Evolutionary conservation across 2,329 filamentous ascomycete species (phyloP).

Genomic region (Cordyceps tenuipes): DNA sequence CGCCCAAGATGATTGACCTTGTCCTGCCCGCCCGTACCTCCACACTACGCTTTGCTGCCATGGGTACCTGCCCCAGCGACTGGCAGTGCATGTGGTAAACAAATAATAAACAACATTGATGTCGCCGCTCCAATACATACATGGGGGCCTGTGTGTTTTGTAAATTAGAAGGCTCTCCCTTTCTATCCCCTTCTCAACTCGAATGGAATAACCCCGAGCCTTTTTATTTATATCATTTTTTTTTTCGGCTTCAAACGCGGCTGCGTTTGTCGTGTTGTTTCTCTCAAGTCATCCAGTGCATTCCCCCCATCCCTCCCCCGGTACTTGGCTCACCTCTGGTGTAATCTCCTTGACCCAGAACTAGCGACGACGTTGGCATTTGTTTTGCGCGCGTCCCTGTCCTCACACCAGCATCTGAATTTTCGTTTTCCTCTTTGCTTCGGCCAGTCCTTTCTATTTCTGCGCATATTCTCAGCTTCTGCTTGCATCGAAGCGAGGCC

Average conservation of each 20-base stretch:
- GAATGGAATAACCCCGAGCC: neutral
- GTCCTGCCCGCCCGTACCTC: conserved; percentile 1
- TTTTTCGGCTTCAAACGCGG: neutral
- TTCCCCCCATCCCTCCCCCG: neutral
- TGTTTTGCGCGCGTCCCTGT: neutral
- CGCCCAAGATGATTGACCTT: neutral
- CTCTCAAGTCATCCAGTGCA: neutral
- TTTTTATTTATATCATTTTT: neutral
- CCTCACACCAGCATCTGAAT: neutral
- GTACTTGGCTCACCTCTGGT: conserved; percentile 6
- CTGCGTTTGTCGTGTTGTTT: neutral
- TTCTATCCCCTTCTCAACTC: neutral
- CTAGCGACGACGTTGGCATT: conserved; percentile 3
- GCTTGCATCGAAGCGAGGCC: neutral
- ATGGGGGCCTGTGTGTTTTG: neutral
- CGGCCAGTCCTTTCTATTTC: neutral
- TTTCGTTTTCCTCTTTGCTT: neutral
- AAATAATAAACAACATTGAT: conserved; percentile 11
- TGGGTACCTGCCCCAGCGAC: conserved; percentile 2
- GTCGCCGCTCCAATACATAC: neutral
- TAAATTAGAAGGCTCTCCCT: neutral
- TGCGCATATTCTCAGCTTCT: neutral
- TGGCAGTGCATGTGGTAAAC: conserved; percentile 1
- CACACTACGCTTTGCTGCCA: neutral
- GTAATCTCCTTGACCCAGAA: conserved; percentile 6